phyloP scores from a whole-genome alignment of 805 yeast genomes.

The Zygoascus tannicola region DNA sequence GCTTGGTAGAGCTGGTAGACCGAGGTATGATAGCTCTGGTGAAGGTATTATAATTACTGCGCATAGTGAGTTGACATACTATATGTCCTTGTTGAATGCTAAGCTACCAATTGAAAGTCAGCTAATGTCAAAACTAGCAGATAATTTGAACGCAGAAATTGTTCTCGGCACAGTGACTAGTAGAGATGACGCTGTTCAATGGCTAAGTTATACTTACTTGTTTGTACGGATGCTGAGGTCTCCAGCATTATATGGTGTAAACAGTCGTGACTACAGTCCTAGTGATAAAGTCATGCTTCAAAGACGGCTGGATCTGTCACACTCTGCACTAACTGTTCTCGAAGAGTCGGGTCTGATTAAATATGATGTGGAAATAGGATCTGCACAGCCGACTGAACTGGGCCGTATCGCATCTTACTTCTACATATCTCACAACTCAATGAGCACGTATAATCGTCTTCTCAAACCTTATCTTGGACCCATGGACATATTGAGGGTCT shows the following conservation, averaged over 20 bases:
- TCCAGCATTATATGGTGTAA: conserved; percentile 69
- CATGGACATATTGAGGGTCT: conserved; percentile 67
- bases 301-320: conserved; percentile 58
- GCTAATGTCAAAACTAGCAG: conserved; percentile 58
- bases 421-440: conserved; percentile 69
- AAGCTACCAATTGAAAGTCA: conserved; percentile 92
- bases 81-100: conserved; percentile 81
- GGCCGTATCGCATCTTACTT: conserved; percentile 83
- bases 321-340: conserved; percentile 62
- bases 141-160: conserved; percentile 77
- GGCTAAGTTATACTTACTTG: conserved; percentile 76
- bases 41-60: conserved; percentile 90
- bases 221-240: conserved; percentile 68
- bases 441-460: conserved; percentile 53
- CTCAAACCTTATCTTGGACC: conserved; percentile 57
- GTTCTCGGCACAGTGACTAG: conserved; percentile 57
- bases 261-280: conserved; percentile 51
- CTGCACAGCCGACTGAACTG: conserved; percentile 50
- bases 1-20: conserved; percentile 98
- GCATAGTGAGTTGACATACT: conserved; percentile 77
- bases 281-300: conserved; percentile 30
- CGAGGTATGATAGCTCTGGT: conserved; percentile 84
- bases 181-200: conserved; percentile 58
- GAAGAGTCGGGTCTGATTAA: conserved; percentile 46
- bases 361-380: conserved; percentile 45